Evolutionary conservation across 2,329 filamentous ascomycete genomes (phyloP), one percentile per base, ranked within the genome.

Genomic region (Monosporascus sp.): DNA sequence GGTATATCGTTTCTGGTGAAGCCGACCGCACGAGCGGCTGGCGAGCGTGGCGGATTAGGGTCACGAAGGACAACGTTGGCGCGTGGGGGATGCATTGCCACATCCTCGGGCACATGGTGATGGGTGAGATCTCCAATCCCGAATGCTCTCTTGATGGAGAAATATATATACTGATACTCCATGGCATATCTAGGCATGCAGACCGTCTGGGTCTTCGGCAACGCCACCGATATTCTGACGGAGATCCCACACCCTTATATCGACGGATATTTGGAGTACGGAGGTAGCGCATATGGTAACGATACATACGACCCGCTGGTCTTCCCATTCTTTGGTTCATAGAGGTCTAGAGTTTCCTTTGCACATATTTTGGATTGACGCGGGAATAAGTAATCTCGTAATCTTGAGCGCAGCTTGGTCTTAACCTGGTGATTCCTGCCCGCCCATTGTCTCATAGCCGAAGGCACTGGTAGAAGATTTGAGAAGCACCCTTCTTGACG

Each of bases 1-100:
- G 78, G 2, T 87, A 85, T 57, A 66, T 65, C 0, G 57, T 66
- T 3, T 71, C 70, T 31, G 75, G 73, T 0, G 58, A 57, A 2
- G 63, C 73, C 0, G 67, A 74, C 4, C 62, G 69, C 6, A 72
- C 72, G 2, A 70, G 73, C 24, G 24, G 43, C 1, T 87, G 83
- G 83, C 70, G 83, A 20, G 82, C 75, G 0, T 86, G 82, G 83
- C 70, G 83, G 9, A 65, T 85, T 1, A 61, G 71, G 5, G 64
- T 77, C 1, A 68, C 63, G 1, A 59, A 69, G 37, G 64, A 70
- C 2, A 70, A 79, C 3, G 76, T 84, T 0, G 82, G 82, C 0
- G 79, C 80, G 3, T 85, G 80, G 80, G 79, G 84, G 79, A 70
- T 84, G 57, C 82, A 85, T 63, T 85, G 82, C 57, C 82, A 85